Evolutionary conservation across 1,139 yeast species (phyloP), one percentile per base, ranked within the genome.

Genomic region (Hemisphaericaspora subhashii): DNA sequence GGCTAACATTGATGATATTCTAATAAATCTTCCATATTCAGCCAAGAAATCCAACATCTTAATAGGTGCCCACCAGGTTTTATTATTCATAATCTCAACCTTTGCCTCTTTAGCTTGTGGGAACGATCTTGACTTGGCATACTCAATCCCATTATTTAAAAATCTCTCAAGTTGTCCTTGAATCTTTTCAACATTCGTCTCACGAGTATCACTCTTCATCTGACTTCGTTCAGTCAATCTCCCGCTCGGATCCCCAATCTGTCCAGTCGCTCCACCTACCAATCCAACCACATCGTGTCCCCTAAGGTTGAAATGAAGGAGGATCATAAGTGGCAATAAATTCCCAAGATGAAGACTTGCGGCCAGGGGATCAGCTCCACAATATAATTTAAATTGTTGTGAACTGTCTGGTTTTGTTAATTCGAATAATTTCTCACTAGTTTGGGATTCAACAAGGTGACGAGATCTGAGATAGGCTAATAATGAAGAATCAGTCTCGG

Each of bases 341-440:
- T 92, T 92, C 1, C 98, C 99, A 45, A 92, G 64, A 64, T 92
- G 99, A 22, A 92, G 68, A 0, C 98, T 89, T 37, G 61, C 67
- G 1, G 98, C 98, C 0, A 96, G 83, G 0, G 99, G 98, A 56
- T 92, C 99, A 0, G 97, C 98, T 13, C 98, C 99, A 60, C 95
- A 84, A 62, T 92, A 94, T 12, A 87, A 58, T 14, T 83, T 80
- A 37, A 86, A 57, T 42, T 61, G 60, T 37, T 62, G 62, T 26
- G 56, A 57, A 1, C 66, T 54, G 2, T 38, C 43, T 5, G 44
- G 35, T 8, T 41, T 48, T 2, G 63, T 57, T 30, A 71, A 58
- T 5, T 60, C 55, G 31, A 61, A 68, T 24, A 80, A 58, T 32
- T 65, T 72, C 27, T 77, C 81, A 45, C 64, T 66, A 3, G 81